These are phyloP conservation scores for Zasmidium angulare DNA, from an alignment of 2,329 filamentous ascomycete species.

Conservation along the genomic window DNA sequence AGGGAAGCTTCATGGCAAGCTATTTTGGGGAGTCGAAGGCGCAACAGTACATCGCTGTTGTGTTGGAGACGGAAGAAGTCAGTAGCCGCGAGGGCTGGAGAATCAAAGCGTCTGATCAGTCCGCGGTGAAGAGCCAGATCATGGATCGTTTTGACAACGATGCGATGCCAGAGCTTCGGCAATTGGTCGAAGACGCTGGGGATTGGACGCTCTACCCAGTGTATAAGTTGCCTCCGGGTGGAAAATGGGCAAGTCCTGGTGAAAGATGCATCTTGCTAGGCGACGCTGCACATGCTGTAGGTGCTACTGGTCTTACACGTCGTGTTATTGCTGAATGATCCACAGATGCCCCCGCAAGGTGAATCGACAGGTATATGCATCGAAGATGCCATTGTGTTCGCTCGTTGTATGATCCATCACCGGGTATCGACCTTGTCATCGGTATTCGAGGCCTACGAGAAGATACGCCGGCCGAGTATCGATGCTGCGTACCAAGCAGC, in stretches of 20 bases:
- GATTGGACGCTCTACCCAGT: constrained; percentile 49
- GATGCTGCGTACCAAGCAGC: constrained; percentile 5
- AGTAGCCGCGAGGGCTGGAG: constrained; percentile 37
- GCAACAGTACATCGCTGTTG: constrained; percentile 42
- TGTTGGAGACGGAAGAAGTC: constrained; percentile 39
- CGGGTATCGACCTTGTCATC: neutral
- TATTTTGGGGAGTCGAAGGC: constrained; percentile 39
- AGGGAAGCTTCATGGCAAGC: constrained; percentile 41
- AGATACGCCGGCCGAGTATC: neutral
- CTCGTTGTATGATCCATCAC: constrained; percentile 35
- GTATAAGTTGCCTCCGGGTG: constrained; percentile 40
- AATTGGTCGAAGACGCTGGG: constrained; percentile 36
- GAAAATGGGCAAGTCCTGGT: constrained; percentile 37
- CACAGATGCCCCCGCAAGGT: constrained; percentile 48
- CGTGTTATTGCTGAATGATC: constrained; percentile 8
- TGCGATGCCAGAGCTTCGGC: constrained; percentile 38
- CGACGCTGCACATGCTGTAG: constrained; percentile 49
- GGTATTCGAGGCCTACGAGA: constrained; percentile 2
- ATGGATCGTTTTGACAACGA: constrained; percentile 37
- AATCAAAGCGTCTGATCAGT: constrained; percentile 36
- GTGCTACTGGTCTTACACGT: constrained; percentile 11
- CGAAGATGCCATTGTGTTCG: constrained; percentile 47
- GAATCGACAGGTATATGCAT: constrained; percentile 47
- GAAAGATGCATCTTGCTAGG: constrained; percentile 45
- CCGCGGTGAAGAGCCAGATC: constrained; percentile 38